Conservation (phyloP, 306 rosid genomes). For the Cyclanthera cordifolia region DNA sequence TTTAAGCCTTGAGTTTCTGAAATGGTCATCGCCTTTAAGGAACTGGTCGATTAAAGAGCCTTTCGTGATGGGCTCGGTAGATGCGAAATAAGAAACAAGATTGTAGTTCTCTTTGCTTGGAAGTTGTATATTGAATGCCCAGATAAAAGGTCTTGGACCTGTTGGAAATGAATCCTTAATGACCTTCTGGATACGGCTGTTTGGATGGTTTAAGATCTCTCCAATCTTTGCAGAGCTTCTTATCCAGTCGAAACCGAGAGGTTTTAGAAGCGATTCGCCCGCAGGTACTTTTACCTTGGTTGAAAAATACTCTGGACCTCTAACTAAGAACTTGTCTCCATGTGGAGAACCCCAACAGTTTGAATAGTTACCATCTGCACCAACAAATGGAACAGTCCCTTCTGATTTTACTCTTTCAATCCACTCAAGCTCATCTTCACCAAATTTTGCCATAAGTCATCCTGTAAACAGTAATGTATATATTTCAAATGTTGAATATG, state of each 20-base stretch:
- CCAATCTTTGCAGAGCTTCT: slow-evolving; percentile 57
- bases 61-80: slow-evolving; percentile 33
- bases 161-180: slow-evolving; percentile 48
- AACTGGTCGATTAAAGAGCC: slow-evolving; percentile 67
- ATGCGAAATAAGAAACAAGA: slow-evolving; percentile 54
- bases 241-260: slow-evolving; percentile 91
- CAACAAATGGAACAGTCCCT: slow-evolving; percentile 57
- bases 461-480: neutral
- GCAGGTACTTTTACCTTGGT: slow-evolving; percentile 65
- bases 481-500: neutral
- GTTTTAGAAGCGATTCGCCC: slow-evolving; percentile 58
- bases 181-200: slow-evolving; percentile 42
- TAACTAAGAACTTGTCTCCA: slow-evolving; percentile 58
- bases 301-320: slow-evolving; percentile 78
- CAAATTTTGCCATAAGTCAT: slow-evolving; percentile 33
- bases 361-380: slow-evolving; percentile 38
- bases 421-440: slow-evolving; percentile 43
- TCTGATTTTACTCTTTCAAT: slow-evolving; percentile 50
- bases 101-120: slow-evolving; percentile 67
- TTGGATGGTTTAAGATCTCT: slow-evolving; percentile 50
- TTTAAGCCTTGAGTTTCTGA: slow-evolving; percentile 72
- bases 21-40: slow-evolving; percentile 58
- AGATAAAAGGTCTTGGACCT: slow-evolving; percentile 56
- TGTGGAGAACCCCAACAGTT: slow-evolving; percentile 86
- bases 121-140: slow-evolving; percentile 88